These are phyloP conservation scores for Candida neerlandica DNA, from an alignment of 1,139 yeast genomes.

Conservation along the genomic window DNA sequence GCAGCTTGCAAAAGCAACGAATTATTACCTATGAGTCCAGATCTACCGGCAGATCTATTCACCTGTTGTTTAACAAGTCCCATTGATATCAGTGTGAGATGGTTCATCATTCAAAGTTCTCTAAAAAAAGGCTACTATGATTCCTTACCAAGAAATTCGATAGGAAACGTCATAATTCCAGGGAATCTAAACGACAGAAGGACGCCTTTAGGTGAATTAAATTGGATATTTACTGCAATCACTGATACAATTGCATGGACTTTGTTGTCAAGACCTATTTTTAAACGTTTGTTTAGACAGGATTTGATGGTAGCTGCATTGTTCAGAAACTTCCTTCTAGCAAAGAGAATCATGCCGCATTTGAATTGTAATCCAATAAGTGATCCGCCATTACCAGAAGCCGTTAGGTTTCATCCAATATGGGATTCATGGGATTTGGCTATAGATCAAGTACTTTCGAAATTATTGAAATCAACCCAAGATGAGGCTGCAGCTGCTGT, in stretches of 20 bases:
- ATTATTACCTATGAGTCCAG: slow-evolving; percentile 89
- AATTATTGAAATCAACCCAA: slow-evolving; percentile 48
- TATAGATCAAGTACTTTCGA: slow-evolving; percentile 87
- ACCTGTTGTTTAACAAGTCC: slow-evolving; percentile 96
- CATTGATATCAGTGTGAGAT: slow-evolving; percentile 87
- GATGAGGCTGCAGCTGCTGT: slow-evolving; percentile 11
- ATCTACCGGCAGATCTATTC: slow-evolving; percentile 92
- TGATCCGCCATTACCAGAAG: slow-evolving; percentile 89
- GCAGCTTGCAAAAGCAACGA: slow-evolving; percentile 94
- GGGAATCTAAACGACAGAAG: slow-evolving; percentile 91
- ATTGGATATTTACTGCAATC: slow-evolving; percentile 97
- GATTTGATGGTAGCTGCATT: slow-evolving; percentile 96
- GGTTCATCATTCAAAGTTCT: slow-evolving; percentile 88
- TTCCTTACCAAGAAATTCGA: slow-evolving; percentile 50
- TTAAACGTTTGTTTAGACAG: slow-evolving; percentile 88
- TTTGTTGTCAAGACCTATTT: slow-evolving; percentile 80
- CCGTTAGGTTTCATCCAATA: slow-evolving; percentile 81
- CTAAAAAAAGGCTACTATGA: slow-evolving; percentile 65
- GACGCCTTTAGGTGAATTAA: slow-evolving; percentile 93
- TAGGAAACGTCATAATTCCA: slow-evolving; percentile 73
- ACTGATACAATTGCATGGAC: slow-evolving; percentile 99
- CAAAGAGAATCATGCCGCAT: slow-evolving; percentile 92
- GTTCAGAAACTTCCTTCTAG: slow-evolving; percentile 87
- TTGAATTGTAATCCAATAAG: slow-evolving; percentile 94
- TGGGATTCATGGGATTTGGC: slow-evolving; percentile 99